phyloP scores from a whole-genome alignment of 108 stramenopile genomes.

The Skeletonema potamos region DNA sequence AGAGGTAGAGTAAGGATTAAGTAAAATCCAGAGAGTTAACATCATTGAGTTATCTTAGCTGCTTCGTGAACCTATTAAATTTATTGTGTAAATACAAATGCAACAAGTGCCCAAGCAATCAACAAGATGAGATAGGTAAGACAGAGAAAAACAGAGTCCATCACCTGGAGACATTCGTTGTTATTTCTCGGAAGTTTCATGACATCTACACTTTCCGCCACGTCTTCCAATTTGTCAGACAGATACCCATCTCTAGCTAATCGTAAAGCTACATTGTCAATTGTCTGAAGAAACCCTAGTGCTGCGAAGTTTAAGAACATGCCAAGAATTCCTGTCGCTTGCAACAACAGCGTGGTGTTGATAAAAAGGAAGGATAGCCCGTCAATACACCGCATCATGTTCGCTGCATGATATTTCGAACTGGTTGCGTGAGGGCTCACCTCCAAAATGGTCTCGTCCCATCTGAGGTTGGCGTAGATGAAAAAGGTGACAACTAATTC shows the following conservation, averaged over 20 bases:
- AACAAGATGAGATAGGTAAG: constrained; percentile 35
- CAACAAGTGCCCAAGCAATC: constrained; percentile 22
- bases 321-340: constrained; percentile 36
- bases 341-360: constrained; percentile 53
- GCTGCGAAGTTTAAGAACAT: constrained; percentile 77
- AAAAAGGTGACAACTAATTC: constrained; percentile 55
- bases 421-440: constrained; percentile 27
- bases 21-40: background rate
- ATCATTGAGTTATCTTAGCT: background rate
- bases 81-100: background rate
- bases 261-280: constrained; percentile 60
- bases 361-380: constrained; percentile 48
- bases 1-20: background rate
- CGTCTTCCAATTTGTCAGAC: constrained; percentile 16
- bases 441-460: constrained; percentile 24
- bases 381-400: constrained; percentile 47
- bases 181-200: constrained; percentile 29
- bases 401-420: constrained; percentile 38
- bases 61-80: background rate
- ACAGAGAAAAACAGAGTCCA: constrained; percentile 50
- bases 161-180: constrained; percentile 19
- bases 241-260: constrained; percentile 51
- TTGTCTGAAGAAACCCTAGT: constrained; percentile 52
- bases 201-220: constrained; percentile 15
- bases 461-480: constrained; percentile 47